Evolutionary conservation across 2,329 filamentous ascomycete species (phyloP).

Genomic region (Aspergillus intermedius): DNA sequence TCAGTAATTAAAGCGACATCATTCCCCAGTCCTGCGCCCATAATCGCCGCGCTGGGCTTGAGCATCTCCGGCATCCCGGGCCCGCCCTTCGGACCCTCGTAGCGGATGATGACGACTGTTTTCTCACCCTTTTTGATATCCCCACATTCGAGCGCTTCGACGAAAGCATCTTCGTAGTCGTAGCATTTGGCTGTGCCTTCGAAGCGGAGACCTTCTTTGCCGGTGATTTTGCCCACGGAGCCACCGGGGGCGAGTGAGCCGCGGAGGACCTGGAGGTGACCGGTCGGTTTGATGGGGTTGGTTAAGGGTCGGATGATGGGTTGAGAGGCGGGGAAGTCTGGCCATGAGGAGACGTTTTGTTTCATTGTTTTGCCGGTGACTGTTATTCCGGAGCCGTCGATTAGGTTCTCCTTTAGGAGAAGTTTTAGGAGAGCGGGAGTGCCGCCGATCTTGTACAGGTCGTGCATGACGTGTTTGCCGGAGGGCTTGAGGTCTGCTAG

Average conservation of each 20-base stretch:
- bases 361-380: conserved; percentile 6
- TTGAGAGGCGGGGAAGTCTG: conserved; percentile 2
- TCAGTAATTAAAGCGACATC: conserved; percentile 64
- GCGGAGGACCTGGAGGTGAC: conserved; percentile 61
- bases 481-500: conserved; percentile 66
- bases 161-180: conserved; percentile 59
- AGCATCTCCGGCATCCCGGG: conserved; percentile 67
- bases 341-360: conserved; percentile 4
- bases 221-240: conserved; percentile 63
- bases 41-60: conserved; percentile 63
- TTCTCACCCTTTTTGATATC: conserved; percentile 64
- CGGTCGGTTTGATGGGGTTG: conserved; percentile 59
- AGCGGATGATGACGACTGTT: conserved; percentile 63
- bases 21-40: conserved; percentile 61
- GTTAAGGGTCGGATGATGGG: conserved; percentile 42
- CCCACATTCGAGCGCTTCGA: conserved; percentile 55
- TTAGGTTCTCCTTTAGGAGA: conserved; percentile 16
- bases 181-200: conserved; percentile 59
- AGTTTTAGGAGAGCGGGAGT: conserved; percentile 41
- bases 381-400: conserved; percentile 4
- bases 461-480: conserved; percentile 42
- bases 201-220: conserved; percentile 60
- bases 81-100: conserved; percentile 62
- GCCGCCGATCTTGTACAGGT: conserved; percentile 39
- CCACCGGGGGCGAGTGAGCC: conserved; percentile 61